Base-by-base conservation (phyloP, 805 yeast genomes). In the Ogataea wickerhamii region DNA sequence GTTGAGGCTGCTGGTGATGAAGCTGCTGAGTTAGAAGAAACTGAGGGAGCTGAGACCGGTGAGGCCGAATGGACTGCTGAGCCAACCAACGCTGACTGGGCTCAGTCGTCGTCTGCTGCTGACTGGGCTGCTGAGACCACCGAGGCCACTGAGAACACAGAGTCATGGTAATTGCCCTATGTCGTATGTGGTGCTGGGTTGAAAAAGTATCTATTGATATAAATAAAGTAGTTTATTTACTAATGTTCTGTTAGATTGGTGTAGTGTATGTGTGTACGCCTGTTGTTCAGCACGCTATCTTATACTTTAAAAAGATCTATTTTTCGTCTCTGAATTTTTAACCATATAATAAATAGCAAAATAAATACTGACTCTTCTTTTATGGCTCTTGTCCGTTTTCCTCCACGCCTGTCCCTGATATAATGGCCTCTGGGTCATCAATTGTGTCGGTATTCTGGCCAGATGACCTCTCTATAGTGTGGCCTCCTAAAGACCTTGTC, bases 21-120 rank as follows among this genome's bases (percentile, higher is more conserved):
- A 62, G 75, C 71, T 55, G 79, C 74, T 61, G 71, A 68, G 51
- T 82, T 73, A 60, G 80, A 73, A 55, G 83, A 73, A 66, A 78
- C 71, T 61, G 75, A 68, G 52, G 82, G 70, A 61, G 87, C 77
- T 69, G 82, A 82, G 78, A 80, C 61, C 36, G 58, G 60, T 38
- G 60, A 53, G 44, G 87, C 79, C 69, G 82, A 83, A 78, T 82
- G 61, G 53, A 50, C 62, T 38, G 74, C 71, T 58, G 76, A 71
- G 61, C 77, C 80, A 58, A 73, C 72, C 52, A 79, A 74, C 60
- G 87, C 79, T 63, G 87, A 80, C 75, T 83, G 82, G 75, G 87
- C 85, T 67, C 87, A 82, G 65, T 58, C 78, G 43, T 74, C 58
- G 45, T 47, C 61, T 44, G 60, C 64, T 49, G 64, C 58, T 48